Evolutionary conservation across 78 protist species (phyloP), one percentile per base, ranked within the genome.

Genomic region (Diacronema lutheri): DNA sequence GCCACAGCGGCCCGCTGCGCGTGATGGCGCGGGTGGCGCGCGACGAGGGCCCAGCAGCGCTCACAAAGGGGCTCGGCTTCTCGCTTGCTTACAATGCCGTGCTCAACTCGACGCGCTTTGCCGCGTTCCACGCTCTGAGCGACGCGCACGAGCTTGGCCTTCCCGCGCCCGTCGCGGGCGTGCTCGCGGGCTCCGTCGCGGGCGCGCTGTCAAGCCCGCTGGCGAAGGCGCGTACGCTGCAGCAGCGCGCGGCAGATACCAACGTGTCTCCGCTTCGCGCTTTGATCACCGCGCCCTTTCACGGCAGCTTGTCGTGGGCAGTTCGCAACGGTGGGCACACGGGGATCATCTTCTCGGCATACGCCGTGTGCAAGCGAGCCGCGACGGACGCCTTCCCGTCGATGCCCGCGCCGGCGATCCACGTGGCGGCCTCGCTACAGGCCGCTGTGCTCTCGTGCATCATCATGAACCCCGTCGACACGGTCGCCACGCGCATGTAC

Each of bases 241-340:
- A 1, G 68, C 68, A 61, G 33, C 68, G 35, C 33, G 68, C 13
- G 26, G 26, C n/a, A n/a, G n/a, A n/a, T n/a, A n/a, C n/a, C n/a
- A 44, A 7, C 50, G 16, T 7, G 50, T 7, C 16, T 44, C 16
- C 3, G 50, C 50, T 44, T 3, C 50, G 50, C 50, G 38, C 13
- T 1, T 1, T 20, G 13, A 61, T 23, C 35, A 5, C 33, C 38
- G 33, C 13, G 13, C 68, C 68, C 21, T 26, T 23, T 5, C 5
- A 20, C 33, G 68, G 68, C 19, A 35, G 33, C 16, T 5, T 16
- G 21, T 61, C 68, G 33, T 61, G 16, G 33, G 68, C 68, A 1
- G 13, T 61, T 6, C 68, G 68, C 68, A 61, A 61, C 68, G 68
- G 68, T 1, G 68, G 68, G 68, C 68, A 61, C 68, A 61, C 68